Evolutionary conservation across 2,329 filamentous ascomycete species (phyloP).

Genomic region (Lachnellula willkommii): DNA sequence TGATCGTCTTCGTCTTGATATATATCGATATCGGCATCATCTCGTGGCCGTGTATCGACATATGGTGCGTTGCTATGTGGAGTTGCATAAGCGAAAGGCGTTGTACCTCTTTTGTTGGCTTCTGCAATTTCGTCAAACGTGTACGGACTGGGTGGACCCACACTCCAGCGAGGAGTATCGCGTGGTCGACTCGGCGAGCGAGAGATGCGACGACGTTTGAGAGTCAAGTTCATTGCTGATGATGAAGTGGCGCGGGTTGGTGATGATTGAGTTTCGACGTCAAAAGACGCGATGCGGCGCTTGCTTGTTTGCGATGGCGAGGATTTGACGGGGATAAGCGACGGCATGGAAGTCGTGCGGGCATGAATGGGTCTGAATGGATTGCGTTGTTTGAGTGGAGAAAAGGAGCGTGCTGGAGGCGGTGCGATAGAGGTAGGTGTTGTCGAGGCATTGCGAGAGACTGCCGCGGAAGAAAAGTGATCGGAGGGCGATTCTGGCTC

Average conservation of each 20-base stretch:
- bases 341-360: slow-evolving; percentile 50
- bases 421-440: slow-evolving; percentile 24
- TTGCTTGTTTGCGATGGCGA: slow-evolving; percentile 36
- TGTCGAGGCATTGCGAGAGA: slow-evolving; percentile 23
- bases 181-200: slow-evolving; percentile 51
- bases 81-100: slow-evolving; percentile 67
- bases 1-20: slow-evolving; percentile 20
- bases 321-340: slow-evolving; percentile 33
- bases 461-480: slow-evolving; percentile 28
- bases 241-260: slow-evolving; percentile 9
- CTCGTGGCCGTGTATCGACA: slow-evolving; percentile 15
- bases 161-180: slow-evolving; percentile 52
- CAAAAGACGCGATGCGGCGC: slow-evolving; percentile 44
- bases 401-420: slow-evolving; percentile 11
- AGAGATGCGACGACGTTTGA: slow-evolving; percentile 37
- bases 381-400: slow-evolving; percentile 25
- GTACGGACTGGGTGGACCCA: slow-evolving; percentile 28
- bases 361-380: slow-evolving; percentile 43
- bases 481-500: slow-evolving; percentile 27
- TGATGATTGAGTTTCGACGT: slow-evolving; percentile 24
- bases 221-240: slow-evolving; percentile 1
- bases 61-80: slow-evolving; percentile 60
- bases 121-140: slow-evolving; percentile 21
- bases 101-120: slow-evolving; percentile 40
- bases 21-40: slow-evolving; percentile 10